phyloP scores from a whole-genome alignment of 768 basidiomycete genomes.

The Lactarius evosmus region DNA sequence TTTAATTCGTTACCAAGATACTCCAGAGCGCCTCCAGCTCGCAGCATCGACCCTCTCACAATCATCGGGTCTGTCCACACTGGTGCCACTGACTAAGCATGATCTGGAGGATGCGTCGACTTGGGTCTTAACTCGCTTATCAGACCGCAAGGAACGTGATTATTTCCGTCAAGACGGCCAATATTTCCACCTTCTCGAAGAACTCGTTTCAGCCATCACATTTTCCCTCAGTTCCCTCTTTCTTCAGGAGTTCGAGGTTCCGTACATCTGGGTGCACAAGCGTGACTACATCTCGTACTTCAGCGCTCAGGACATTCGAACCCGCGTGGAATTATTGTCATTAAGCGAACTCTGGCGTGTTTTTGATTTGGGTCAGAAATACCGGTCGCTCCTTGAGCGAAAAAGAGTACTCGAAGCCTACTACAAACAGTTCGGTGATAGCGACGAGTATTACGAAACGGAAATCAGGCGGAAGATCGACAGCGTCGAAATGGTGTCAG shows the following conservation, averaged over 20 bases:
- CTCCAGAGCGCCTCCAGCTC: conserved; percentile 95
- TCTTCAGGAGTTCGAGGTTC: conserved; percentile 86
- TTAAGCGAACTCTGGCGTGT: conserved; percentile 90
- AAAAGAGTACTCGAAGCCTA: conserved; percentile 56
- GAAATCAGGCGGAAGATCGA: conserved; percentile 66
- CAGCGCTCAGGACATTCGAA: conserved; percentile 59
- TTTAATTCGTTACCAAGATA: conserved; percentile 82
- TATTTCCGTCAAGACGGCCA: conserved; percentile 68
- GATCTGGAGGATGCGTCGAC: conserved; percentile 79
- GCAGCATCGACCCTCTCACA: conserved; percentile 78
- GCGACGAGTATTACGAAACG: conserved; percentile 73
- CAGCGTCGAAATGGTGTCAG: conserved; percentile 84
- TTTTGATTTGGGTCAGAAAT: conserved; percentile 83
- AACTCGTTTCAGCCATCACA: conserved; percentile 76
- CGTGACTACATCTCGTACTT: conserved; percentile 87
- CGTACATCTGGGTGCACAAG: conserved; percentile 92
- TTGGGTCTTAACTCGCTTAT: conserved; percentile 84
- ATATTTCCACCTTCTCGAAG: conserved; percentile 55
- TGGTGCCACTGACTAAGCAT: conserved; percentile 61
- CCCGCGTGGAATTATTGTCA: conserved; percentile 68
- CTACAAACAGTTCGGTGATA: conserved; percentile 64
- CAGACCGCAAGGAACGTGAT: conserved; percentile 63
- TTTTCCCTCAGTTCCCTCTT: conserved; percentile 80
- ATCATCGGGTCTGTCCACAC: conserved; percentile 56
- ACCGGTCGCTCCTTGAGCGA: conserved; percentile 79